Percentiles rank a stretch among this genome's conserved stretches.
Evolutionary conservation across 2,329 filamentous ascomycete species (phyloP).

Genomic region (Aspergillus texensis): DNA sequence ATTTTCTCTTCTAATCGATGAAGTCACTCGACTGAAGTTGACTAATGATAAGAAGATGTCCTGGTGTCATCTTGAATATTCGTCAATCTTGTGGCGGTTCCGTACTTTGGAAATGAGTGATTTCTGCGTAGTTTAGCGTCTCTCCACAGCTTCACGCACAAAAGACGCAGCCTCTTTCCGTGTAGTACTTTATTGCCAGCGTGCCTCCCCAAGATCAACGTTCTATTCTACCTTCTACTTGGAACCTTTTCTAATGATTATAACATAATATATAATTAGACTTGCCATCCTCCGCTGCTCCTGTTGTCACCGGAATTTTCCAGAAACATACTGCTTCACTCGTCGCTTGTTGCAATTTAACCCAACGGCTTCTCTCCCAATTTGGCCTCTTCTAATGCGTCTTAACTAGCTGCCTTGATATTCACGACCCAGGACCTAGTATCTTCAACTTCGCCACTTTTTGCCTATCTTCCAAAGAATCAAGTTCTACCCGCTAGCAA

Average conservation of each 20-base stretch:
- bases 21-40: not conserved
- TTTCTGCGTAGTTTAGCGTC: conserved; percentile 38
- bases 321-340: not conserved
- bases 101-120: conserved; percentile 30
- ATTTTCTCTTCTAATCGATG: not conserved
- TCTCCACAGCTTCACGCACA: conserved; percentile 28
- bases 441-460: not conserved
- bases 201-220: conserved; percentile 8
- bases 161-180: conserved; percentile 31
- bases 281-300: not conserved
- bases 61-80: not conserved
- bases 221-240: not conserved
- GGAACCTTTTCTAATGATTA: conserved; percentile 1
- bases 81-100: not conserved
- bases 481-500: not conserved
- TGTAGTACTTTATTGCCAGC: not conserved
- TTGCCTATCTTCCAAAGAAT: not conserved
- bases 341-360: not conserved
- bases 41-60: not conserved
- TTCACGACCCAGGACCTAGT: not conserved
- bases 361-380: not conserved
- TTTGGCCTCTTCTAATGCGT: not conserved
- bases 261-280: not conserved
- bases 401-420: not conserved
- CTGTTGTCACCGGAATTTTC: not conserved